These are phyloP conservation scores for Colletotrichum plurivorum DNA, from an alignment of 2,329 filamentous ascomycete genomes.

Conservation along the genomic window DNA sequence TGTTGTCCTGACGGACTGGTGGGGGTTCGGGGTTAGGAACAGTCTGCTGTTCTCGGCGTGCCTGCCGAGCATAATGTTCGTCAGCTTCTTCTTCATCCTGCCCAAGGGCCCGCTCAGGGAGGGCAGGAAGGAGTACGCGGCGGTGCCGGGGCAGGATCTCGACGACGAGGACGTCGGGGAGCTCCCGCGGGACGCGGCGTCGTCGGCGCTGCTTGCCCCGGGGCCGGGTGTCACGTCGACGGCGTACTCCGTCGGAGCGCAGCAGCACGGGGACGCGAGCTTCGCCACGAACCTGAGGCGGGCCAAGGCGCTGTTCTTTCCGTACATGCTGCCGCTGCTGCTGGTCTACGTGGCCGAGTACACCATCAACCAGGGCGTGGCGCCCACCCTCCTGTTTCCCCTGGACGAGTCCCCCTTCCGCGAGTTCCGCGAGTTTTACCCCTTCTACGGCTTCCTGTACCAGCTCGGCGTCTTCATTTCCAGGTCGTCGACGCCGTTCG, in stretches of 20 bases:
- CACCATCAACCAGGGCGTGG: slow-evolving; percentile 95
- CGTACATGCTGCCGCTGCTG: slow-evolving; percentile 90
- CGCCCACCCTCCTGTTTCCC: slow-evolving; percentile 91
- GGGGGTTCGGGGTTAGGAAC: slow-evolving; percentile 79
- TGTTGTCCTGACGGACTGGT: slow-evolving; percentile 84
- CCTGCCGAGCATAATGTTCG: slow-evolving; percentile 84
- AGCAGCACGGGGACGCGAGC: slow-evolving; percentile 46
- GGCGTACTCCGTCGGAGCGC: slow-evolving; percentile 51
- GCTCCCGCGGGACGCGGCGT: slow-evolving; percentile 56
- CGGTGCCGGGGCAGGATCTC: slow-evolving; percentile 60
- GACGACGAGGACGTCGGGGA: slow-evolving; percentile 53
- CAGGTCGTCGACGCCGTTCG: slow-evolving; percentile 88
- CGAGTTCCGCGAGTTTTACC: slow-evolving; percentile 90
- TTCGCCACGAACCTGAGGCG: slow-evolving; percentile 73
- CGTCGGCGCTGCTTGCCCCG: slow-evolving; percentile 64
- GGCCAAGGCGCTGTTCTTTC: slow-evolving; percentile 78
- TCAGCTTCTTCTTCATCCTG: slow-evolving; percentile 87
- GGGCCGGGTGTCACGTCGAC: slow-evolving; percentile 57
- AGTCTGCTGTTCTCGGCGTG: slow-evolving; percentile 85
- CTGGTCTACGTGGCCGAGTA: slow-evolving; percentile 97
- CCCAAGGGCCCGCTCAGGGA: slow-evolving; percentile 76
- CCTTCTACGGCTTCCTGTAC: slow-evolving; percentile 94
- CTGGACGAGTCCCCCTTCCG: slow-evolving; percentile 81
- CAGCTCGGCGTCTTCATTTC: slow-evolving; percentile 96
- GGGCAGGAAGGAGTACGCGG: slow-evolving; percentile 67